Percentiles rank a stretch among this genome's conserved stretches.
Evolutionary conservation across 1,284 basidiomycete genomes (phyloP).

Genomic region (Sporisorium graminicola): DNA sequence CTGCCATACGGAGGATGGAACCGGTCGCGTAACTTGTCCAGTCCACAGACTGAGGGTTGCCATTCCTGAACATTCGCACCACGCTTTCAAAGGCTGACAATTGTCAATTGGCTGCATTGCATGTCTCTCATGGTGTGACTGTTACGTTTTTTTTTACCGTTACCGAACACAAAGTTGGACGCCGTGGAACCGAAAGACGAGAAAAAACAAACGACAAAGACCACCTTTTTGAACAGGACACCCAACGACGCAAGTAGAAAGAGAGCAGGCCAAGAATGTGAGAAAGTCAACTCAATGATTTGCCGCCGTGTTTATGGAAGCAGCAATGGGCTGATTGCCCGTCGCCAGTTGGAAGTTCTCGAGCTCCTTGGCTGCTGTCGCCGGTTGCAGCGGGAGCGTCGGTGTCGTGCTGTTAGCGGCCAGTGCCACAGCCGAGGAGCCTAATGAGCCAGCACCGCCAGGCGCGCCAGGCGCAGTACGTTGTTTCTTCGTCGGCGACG

Average conservation of each 20-base stretch:
- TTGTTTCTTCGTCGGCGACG: conserved; percentile 50
- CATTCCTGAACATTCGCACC: not conserved
- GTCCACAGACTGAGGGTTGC: not conserved
- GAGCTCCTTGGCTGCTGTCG: conserved; percentile 42
- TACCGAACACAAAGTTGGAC: not conserved
- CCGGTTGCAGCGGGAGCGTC: conserved; percentile 46
- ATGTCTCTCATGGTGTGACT: not conserved
- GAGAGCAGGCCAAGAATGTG: too few species aligned
- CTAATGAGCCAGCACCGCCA: too few species aligned
- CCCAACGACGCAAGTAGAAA: not conserved
- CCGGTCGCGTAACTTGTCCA: too few species aligned
- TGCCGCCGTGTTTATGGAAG: conserved; percentile 39
- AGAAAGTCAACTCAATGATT: conserved; percentile 18
- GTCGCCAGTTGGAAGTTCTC: conserved; percentile 56
- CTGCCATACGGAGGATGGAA: too few species aligned
- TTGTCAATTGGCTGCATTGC: not conserved
- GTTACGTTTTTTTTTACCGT: not conserved
- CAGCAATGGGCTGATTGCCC: conserved; percentile 42
- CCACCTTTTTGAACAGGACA: too few species aligned
- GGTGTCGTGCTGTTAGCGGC: conserved; percentile 16
- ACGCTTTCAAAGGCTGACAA: not conserved
- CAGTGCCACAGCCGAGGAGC: not conserved
- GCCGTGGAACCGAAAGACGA: not conserved
- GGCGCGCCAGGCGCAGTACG: conserved; percentile 17
- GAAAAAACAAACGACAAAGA: not conserved